A percentile compares a stretch with the other conserved stretches of the same genome.
Evolutionary conservation across 1,284 basidiomycete genomes (phyloP).

Genomic region (Cryptococcus jaspeensis): DNA sequence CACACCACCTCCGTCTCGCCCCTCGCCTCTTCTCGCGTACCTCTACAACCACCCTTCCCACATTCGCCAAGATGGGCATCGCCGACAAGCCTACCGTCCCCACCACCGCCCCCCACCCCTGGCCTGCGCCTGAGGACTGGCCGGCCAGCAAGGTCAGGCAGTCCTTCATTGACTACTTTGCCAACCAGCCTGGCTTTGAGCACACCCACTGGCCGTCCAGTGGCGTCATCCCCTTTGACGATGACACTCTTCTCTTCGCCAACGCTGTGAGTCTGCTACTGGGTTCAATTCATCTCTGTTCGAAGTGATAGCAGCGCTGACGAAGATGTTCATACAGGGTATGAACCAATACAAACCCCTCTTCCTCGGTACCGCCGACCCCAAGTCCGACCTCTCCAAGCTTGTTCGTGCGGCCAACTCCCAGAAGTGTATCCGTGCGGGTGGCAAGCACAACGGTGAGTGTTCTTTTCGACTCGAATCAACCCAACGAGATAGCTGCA

Average conservation of each 20-base stretch:
- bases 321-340: constrained; percentile 52
- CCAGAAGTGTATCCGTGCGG: constrained; percentile 97
- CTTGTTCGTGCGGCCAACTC: constrained; percentile 91
- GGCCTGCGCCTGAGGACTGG: constrained; percentile 57
- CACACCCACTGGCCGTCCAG: constrained; percentile 95
- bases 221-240: constrained; percentile 92
- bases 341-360: constrained; percentile 99
- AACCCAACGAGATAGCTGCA: too few relatives aligned
- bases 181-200: constrained; percentile 58
- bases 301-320: background rate
- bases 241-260: constrained; percentile 93
- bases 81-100: constrained; percentile 37
- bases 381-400: constrained; percentile 81
- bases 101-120: constrained; percentile 40
- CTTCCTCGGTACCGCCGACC: constrained; percentile 94
- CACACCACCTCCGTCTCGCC: too few relatives aligned
- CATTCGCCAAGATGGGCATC: constrained; percentile 27
- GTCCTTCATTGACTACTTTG: constrained; percentile 78
- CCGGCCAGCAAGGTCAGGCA: constrained; percentile 68
- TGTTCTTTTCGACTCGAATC: constrained; percentile 5
- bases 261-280: constrained; percentile 64
- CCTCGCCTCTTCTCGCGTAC: background rate
- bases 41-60: background rate
- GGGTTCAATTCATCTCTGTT: background rate
- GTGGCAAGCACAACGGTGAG: constrained; percentile 95